Evolutionary conservation across 345 rosid species (phyloP), one percentile per base, ranked within the genome.

Genomic region (Citrus cavaleriei): DNA sequence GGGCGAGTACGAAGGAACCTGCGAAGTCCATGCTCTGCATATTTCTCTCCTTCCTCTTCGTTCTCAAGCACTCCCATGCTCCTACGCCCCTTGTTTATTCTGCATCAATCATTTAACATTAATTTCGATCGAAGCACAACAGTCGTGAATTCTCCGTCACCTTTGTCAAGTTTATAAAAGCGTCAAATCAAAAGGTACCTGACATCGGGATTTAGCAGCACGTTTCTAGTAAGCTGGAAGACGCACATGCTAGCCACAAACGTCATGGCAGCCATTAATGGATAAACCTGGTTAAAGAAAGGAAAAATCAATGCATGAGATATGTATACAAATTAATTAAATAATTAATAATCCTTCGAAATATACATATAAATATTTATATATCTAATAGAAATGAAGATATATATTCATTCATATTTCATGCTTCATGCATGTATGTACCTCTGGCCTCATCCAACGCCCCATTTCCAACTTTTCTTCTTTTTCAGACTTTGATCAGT

Each of bases 401-500:
- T 4, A 32, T 32, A 32, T 32, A 32, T 24, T 2, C 0, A 42
- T 42, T 10, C 46, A 40, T 40, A 40, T 40, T 12, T 42, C 51
- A 42, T 42, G 51, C 16, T 42, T 42, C 46, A 10, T 40, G 46
- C 3, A 40, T 42, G 5, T 1, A 25, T 79, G 78, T 83, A 89
- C 95, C 89, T 93, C 94, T 62, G 94, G 94, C 82, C 79, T 93
- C 73, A 91, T 83, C 95, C 94, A 90, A 60, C 90, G 95, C 77
- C 90, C 94, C 95, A 93, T 87, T 22, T 80, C 67, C 65, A 64
- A 32, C 22, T 38, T 68, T 62, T 24, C 40, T 32, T 71, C 67
- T 19, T 72, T 55, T 64, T 46, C 18, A 27, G 7, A n/a, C 5
- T 46, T 46, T 46, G 51, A 46, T 46, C 18, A 13, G 28, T 27